phyloP scores from a whole-genome alignment of 2,329 filamentous ascomycete species.

The Xylariaceae sp. region DNA sequence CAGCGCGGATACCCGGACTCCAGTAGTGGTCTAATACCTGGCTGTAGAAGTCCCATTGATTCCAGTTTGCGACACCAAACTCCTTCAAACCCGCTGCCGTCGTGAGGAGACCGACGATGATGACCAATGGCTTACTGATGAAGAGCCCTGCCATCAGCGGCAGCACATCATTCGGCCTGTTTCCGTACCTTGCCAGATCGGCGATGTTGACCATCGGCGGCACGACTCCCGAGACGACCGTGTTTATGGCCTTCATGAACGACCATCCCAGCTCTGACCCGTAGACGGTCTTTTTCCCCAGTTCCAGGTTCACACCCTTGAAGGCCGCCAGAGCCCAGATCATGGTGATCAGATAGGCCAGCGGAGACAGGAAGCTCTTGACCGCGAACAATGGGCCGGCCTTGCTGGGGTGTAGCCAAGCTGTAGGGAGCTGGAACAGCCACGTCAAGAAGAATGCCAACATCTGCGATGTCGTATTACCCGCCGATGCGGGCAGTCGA shows the following conservation, averaged over 20 bases:
- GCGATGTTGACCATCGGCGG: slow-evolving; percentile 33
- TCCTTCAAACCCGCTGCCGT: slow-evolving; percentile 32
- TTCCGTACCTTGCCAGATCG: slow-evolving; percentile 35
- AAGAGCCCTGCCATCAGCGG: slow-evolving; percentile 31
- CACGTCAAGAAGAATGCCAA: slow-evolving; percentile 52
- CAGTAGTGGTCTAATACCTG: slow-evolving; percentile 35
- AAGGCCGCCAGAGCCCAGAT: slow-evolving; percentile 51
- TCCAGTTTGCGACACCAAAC: slow-evolving; percentile 36
- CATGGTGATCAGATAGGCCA: slow-evolving; percentile 30
- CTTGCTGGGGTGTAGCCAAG: slow-evolving; percentile 46
- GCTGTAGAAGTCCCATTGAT: slow-evolving; percentile 39
- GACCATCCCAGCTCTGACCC: slow-evolving; percentile 30
- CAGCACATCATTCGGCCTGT: slow-evolving; percentile 21
- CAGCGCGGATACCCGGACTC: slow-evolving; percentile 31
- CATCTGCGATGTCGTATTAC: slow-evolving; percentile 46
- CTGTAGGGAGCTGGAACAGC: slow-evolving; percentile 43
- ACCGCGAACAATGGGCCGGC: slow-evolving; percentile 43
- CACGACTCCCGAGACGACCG: slow-evolving; percentile 35
- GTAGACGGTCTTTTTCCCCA: slow-evolving; percentile 8
- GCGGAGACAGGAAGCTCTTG: slow-evolving; percentile 39
- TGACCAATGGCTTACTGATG: slow-evolving; percentile 33
- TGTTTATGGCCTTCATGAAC: slow-evolving; percentile 37
- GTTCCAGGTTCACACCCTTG: slow-evolving; percentile 25
- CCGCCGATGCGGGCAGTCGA: slow-evolving; percentile 39
- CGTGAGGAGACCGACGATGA: slow-evolving; percentile 35